Conservation (phyloP, 2,329 filamentous ascomycete species). For the Rugonectria rugulosa region DNA sequence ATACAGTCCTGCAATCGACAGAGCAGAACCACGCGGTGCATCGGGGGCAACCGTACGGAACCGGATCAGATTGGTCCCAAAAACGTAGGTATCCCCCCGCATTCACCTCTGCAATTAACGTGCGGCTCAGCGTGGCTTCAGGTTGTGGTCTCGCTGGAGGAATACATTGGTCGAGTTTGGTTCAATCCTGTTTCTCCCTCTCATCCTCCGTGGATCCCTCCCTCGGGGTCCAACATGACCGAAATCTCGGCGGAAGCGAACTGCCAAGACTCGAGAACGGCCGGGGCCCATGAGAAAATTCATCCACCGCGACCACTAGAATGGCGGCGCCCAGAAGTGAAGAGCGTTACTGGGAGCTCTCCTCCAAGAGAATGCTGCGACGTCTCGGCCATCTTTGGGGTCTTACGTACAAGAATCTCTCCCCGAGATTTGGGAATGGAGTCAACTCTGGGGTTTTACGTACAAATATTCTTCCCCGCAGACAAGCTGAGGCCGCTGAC, state of each 20-base stretch:
- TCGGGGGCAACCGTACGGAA: slow-evolving; percentile 10
- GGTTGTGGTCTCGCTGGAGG: background rate
- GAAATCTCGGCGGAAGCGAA: slow-evolving; percentile 23
- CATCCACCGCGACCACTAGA: background rate
- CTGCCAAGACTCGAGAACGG: slow-evolving; percentile 22
- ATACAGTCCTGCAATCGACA: background rate
- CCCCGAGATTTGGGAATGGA: background rate
- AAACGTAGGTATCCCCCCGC: slow-evolving; percentile 22
- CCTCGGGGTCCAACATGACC: background rate
- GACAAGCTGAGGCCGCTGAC: background rate
- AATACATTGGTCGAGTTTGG: background rate
- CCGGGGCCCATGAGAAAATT: slow-evolving; percentile 10
- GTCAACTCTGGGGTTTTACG: slow-evolving; percentile 3
- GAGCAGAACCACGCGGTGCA: slow-evolving; percentile 10
- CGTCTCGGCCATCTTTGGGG: background rate
- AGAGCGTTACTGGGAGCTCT: background rate
- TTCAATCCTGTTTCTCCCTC: background rate
- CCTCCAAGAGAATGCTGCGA: no score
- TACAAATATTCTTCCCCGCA: slow-evolving; percentile 1
- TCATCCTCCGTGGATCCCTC: slow-evolving; percentile 7
- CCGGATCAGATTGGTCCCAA: slow-evolving; percentile 13
- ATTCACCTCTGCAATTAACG: slow-evolving; percentile 14
- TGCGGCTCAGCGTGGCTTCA: background rate
- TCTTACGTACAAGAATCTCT: slow-evolving; percentile 4
- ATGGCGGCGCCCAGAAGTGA: background rate